phyloP scores from a whole-genome alignment of 352 stramenopile species.

The Phytophthora aleatoria region DNA sequence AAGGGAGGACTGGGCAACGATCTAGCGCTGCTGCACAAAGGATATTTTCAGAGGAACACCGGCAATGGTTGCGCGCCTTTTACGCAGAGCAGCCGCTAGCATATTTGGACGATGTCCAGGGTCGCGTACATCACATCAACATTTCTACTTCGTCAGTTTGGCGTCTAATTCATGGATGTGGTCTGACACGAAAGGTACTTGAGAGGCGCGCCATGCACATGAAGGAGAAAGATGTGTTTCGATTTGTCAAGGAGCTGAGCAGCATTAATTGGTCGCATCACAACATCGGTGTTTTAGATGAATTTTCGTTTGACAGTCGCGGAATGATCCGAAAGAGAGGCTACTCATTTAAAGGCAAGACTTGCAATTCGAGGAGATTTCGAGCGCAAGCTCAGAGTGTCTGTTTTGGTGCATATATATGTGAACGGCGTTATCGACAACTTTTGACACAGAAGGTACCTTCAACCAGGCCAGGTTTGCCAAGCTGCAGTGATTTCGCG shows the following conservation, averaged over 20 bases:
- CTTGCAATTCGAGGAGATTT: not conserved
- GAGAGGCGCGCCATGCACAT: not conserved
- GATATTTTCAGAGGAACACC: not conserved
- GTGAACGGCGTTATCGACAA: not conserved
- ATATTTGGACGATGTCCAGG: slow-evolving; percentile 1
- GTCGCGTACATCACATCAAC: not conserved
- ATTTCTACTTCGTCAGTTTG: not conserved
- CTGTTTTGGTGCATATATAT: not conserved
- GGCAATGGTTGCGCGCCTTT: not conserved
- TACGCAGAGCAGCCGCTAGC: not conserved
- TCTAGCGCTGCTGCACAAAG: not conserved
- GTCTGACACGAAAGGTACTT: not conserved
- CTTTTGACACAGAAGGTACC: not conserved
- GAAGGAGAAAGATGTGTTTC: not conserved
- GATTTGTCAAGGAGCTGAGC: not conserved
- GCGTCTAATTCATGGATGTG: not conserved
- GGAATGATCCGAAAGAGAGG: not conserved
- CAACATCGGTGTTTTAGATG: not conserved
- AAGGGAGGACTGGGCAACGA: not conserved
- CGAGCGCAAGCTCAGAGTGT: not conserved
- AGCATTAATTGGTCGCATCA: not conserved
- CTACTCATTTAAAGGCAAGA: not conserved
- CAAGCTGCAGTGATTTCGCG: not conserved
- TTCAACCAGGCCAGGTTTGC: not conserved
- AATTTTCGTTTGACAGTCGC: slow-evolving; percentile 2